These are phyloP conservation scores for Jimgerdemannia flammicorona DNA, from an alignment of 192 early-diverging fungal genomes.

Conservation along the genomic window DNA sequence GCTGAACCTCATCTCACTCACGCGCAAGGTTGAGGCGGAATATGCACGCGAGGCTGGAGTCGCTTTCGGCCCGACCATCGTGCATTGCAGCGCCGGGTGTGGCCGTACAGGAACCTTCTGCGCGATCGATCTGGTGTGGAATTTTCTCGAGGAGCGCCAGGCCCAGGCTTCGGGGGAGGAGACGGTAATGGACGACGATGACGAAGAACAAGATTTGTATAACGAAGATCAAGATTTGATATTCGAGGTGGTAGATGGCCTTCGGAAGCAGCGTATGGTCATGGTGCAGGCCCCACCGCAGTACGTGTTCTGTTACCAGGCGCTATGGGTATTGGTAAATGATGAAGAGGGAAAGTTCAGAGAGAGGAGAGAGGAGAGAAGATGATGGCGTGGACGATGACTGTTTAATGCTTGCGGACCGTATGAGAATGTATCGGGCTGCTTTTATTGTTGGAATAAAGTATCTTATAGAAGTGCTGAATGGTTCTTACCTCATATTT, in stretches of 20 bases:
- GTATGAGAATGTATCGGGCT: too few species aligned
- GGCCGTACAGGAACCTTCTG: slow-evolving; percentile 86
- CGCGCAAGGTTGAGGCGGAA: slow-evolving; percentile 4
- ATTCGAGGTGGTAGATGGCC: slow-evolving; percentile 53
- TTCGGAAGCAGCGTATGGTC: slow-evolving; percentile 69
- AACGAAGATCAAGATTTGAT: slow-evolving; percentile 54
- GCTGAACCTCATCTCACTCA: slow-evolving; percentile 33
- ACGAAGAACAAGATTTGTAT: neutral
- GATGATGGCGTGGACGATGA: too few species aligned
- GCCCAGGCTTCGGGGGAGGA: neutral
- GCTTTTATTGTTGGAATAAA: too few species aligned
- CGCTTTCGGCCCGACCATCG: slow-evolving; percentile 55
- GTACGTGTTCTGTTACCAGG: slow-evolving; percentile 77
- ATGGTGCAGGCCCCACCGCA: slow-evolving; percentile 80
- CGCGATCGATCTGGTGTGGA: slow-evolving; percentile 50
- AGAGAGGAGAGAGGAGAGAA: too few species aligned
- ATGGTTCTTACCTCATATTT: too few species aligned
- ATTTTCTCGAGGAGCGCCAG: too few species aligned
- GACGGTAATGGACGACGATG: neutral
- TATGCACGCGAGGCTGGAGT: slow-evolving; percentile 10
- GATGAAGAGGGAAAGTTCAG: too few species aligned
- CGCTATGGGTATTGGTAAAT: slow-evolving; percentile 24
- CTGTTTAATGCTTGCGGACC: too few species aligned
- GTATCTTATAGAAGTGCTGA: too few species aligned
- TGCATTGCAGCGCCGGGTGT: slow-evolving; percentile 87